Evolutionary conservation across 1,284 basidiomycete species (phyloP), one percentile per base, ranked within the genome.

Genomic region (Ceratobasidium papillatum): DNA sequence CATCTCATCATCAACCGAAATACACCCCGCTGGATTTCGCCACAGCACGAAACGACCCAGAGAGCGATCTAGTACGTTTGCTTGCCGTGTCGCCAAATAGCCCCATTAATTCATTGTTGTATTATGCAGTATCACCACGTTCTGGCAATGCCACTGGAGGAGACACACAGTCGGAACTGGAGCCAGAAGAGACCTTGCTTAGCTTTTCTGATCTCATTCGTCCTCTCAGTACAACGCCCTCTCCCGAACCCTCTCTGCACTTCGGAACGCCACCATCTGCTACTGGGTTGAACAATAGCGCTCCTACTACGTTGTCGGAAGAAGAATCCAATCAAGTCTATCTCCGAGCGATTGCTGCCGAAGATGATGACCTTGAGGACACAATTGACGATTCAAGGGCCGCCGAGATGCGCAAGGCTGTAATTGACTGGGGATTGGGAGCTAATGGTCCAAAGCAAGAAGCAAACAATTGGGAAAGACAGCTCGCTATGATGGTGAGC

Each of bases 131-230:
- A 41, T 73, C 68, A 5, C 68, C 71, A 8, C 22, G n/a, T 22
- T 56, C 63, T 41, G 59, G 27, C 34, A 17, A 36, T 30, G 49
- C 25, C 4, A 4, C 59, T 25, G 45, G 14, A n/a, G 45, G 36
- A 32, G 27, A 19, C 1, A 32, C 47, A 32, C 45, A 30, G 34
- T 45, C 45, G 9, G 71, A 47, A 61, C 14, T 63, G 27, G 69
- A 73, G 27, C 30, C 36, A 4, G 71, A 73, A 36, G 71, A 63
- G 19, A 25, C 45, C 0, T 49, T 63, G 49, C 59, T 73, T 17
- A 73, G 71, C 25, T 49, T 73, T 17, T 73, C 71, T 34, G 71
- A 73, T 32, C 41, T 73, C 25, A 73, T 73, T 30, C 71, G 71
- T 8, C 71, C 59, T 9, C 71, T 73, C n/a, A 73, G 71, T n/a